Evolutionary conservation across 139 green algal species (phyloP).

Genomic region (Tetratostichococcus sp.): DNA sequence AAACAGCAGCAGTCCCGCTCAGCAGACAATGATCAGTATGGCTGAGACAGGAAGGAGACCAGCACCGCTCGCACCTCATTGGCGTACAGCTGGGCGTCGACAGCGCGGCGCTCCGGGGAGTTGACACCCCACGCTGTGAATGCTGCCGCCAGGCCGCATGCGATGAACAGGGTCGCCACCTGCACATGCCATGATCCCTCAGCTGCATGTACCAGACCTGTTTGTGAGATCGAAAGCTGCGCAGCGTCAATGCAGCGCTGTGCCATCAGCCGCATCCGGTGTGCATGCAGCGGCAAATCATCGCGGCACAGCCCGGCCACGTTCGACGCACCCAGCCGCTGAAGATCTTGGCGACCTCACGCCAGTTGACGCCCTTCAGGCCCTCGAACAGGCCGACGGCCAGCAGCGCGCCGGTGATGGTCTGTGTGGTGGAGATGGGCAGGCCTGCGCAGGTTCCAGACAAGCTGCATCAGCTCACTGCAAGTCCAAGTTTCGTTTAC

Average conservation of each 20-base stretch:
- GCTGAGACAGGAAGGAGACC: too few relatives aligned
- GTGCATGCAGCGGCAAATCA: too few relatives aligned
- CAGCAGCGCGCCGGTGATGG: slow-evolving; percentile 29
- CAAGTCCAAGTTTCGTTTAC: too few relatives aligned
- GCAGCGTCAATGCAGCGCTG: too few relatives aligned
- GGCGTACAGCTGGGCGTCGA: not conserved
- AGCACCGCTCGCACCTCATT: too few relatives aligned
- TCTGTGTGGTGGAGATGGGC: slow-evolving; percentile 44
- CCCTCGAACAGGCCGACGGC: slow-evolving; percentile 1
- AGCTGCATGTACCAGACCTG: too few relatives aligned
- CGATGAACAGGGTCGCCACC: slow-evolving; percentile 13
- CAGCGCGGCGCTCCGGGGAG: slow-evolving; percentile 5
- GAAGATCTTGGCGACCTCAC: not conserved
- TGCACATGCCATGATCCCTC: slow-evolving; percentile 15
- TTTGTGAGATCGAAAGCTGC: too few relatives aligned
- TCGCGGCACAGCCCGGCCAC: too few relatives aligned
- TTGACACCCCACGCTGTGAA: slow-evolving; percentile 34
- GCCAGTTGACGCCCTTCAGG: slow-evolving; percentile 10
- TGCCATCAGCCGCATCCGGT: too few relatives aligned
- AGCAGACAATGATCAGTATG: too few relatives aligned
- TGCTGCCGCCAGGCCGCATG: slow-evolving; percentile 16
- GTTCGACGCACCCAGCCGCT: not conserved
- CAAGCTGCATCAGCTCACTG: not conserved
- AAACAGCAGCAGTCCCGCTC: too few relatives aligned
- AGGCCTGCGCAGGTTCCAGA: slow-evolving; percentile 8